Base-by-base conservation (phyloP, 345 rosid genomes). In the Raphanus sativus region DNA sequence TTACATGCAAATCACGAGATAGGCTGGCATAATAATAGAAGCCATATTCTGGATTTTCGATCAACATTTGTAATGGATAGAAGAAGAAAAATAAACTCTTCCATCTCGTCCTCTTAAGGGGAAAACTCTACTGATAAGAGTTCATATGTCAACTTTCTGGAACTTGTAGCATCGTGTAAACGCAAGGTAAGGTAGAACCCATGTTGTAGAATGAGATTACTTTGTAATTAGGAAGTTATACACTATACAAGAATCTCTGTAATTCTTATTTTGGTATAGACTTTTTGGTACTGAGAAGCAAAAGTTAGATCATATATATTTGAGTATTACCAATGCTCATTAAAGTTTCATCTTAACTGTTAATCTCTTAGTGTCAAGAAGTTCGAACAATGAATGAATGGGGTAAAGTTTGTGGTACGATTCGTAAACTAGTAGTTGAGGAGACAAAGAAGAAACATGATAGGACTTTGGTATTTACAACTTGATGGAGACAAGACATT, bases 391-490 rank as follows among this genome's bases (percentile, higher is more conserved):
- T 66, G 52, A 52, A 61, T 24, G 56, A 69, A 67, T 21, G 67
- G 2, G 64, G 56, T 21, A n/a, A 60, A 45, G 60, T 71, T 70
- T 64, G 71, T 65, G 68, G 75, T 77, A 77, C 80, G 66, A 21
- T 36, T 70, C 75, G 75, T 70, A 77, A 55, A 65, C 24, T 5
- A 65, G 71, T 65, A 65, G 76, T 56, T 71, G 81, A 65, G 71
- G 76, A 77, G 76, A 77, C 81, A 77, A 3, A 55, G 40, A 65
- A 71, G 38, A 77, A 71, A 77, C 81, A 77, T 65, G 81, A 71
- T 56, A 71, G 42, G 76, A 77, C 76, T 71, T 77, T 2, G 71
- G 61, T 40, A 63, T 70, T 28, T 52, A 63, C 80, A 69, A 34
- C 8, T 50, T 12, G 81, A 70, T 32, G 67, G 40, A 77, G 81